Evolutionary conservation across 768 basidiomycete genomes (phyloP), one percentile per base, ranked within the genome.

Genomic region (Russula earlei): DNA sequence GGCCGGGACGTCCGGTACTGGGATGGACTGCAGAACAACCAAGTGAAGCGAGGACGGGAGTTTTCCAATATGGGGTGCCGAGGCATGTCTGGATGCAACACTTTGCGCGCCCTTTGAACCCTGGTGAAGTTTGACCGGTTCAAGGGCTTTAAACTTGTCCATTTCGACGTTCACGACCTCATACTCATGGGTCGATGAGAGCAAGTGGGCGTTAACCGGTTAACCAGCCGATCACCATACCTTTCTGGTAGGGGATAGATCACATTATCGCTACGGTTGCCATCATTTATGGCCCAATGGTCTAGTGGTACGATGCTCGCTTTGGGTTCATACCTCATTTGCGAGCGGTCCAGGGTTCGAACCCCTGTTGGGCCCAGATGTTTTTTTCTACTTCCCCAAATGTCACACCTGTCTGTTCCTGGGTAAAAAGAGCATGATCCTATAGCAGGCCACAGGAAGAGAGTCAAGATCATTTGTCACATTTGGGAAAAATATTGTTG

Each of bases 61-160:
- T 25, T 78, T 80, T 10, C 95, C 95, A 49, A 95, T 80, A 60
- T 77, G 74, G 22, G 63, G 68, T 24, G 61, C 55, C 15, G 59
- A n/a, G 19, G 44, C 38, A 43, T 37, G 19, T 3, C 50, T 20
- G 41, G 54, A 29, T 52, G 37, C 22, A 20, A 24, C 31, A 17
- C 34, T 33, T 34, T 43, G 49, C 14, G 29, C 36, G 14, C 15
- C 9, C 19, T 58, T 31, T 42, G 69, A 69, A 9, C 54, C 63
- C 65, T 65, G 47, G 36, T 72, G 65, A 22, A 71, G 65, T 45
- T 66, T 66, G 52, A 71, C 68, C 17, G 91, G 91, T 66, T 91
- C 86, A 38, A 94, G 79, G 0, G 88, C 79, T n/a, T 82, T 75
- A 70, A 93, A 93, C 70, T 87, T 88, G 72, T 94, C 85, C 89